Percentiles rank a stretch among this genome's conserved stretches.
These are phyloP conservation scores for Candida ascalaphidarum DNA, from an alignment of 805 yeast genomes.

Conservation along the genomic window DNA sequence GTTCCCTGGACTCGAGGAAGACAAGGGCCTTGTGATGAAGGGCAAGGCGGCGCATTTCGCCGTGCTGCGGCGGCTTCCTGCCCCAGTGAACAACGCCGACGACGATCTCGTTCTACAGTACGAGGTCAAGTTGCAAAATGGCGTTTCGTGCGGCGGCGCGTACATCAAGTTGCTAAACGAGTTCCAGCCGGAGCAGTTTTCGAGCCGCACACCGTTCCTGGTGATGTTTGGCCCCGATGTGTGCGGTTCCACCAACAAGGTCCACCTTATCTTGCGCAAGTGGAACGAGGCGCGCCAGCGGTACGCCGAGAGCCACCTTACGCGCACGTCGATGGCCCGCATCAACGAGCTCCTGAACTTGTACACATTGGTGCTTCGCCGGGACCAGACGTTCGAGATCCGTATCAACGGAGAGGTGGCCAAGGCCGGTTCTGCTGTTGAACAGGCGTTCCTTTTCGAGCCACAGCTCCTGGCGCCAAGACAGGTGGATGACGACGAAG, in stretches of 20 bases:
- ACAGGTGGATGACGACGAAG: slow-evolving; percentile 48
- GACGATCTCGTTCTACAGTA: slow-evolving; percentile 77
- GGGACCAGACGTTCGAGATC: slow-evolving; percentile 65
- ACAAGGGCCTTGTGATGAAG: slow-evolving; percentile 70
- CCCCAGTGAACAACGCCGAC: slow-evolving; percentile 50
- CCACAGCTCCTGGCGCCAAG: slow-evolving; percentile 66
- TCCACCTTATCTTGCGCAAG: slow-evolving; percentile 66
- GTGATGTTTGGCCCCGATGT: slow-evolving; percentile 93
- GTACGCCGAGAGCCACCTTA: slow-evolving; percentile 62
- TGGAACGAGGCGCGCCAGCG: slow-evolving; percentile 45
- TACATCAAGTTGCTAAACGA: slow-evolving; percentile 65
- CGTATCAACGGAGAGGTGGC: slow-evolving; percentile 74
- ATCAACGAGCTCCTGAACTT: slow-evolving; percentile 50
- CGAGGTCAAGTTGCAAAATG: slow-evolving; percentile 78
- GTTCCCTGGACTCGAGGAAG: slow-evolving; percentile 54
- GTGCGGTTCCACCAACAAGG: slow-evolving; percentile 75
- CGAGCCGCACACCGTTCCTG: slow-evolving; percentile 64
- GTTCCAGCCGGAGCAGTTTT: slow-evolving; percentile 40
- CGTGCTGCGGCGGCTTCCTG: slow-evolving; percentile 54
- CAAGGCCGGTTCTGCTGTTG: slow-evolving; percentile 60
- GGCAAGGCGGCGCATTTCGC: slow-evolving; percentile 77
- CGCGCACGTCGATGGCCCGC: slow-evolving; percentile 59
- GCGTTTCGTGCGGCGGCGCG: slow-evolving; percentile 82
- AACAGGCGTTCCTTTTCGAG: slow-evolving; percentile 39
- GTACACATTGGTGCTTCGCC: slow-evolving; percentile 68